Evolutionary conservation across 2,329 filamentous ascomycete species (phyloP), one percentile per base, ranked within the genome.

Genomic region (Rhexocercosporidium sp.): DNA sequence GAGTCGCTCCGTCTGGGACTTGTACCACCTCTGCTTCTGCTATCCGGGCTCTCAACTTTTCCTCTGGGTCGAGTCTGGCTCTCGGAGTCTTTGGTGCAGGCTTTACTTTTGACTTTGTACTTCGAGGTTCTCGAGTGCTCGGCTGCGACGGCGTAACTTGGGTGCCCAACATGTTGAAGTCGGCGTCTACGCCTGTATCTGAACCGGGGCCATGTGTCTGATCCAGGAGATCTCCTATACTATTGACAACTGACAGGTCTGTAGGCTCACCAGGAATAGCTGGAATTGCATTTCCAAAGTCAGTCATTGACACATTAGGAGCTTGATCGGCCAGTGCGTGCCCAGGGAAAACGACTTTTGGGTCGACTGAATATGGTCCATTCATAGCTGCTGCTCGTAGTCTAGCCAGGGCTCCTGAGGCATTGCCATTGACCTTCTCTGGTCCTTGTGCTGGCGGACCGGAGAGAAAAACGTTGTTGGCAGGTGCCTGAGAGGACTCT

Each of bases 1-100:
- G 68, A n/a, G 62, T 51, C 9, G 63, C 54, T 18, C 60, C 65
- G 34, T 70, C 67, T 12, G 70, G 57, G 53, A 74, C 46, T 2
- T 57, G 14, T 11, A 72, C 31, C n/a, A 62, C 31, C 37, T 70
- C 69, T 60, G 65, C 70, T 39, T 64, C 46, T 18, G 29, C 39
- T 41, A 53, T 46, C 6, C 44, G 37, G 22, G 31, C 39, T 18
- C 41, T 59, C 20, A 59, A 31, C 27, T 29, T 59, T 14, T 59
- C 37, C 16, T 59, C 56, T 22, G 53, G 53, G 25, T 60, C 20
- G 3, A 31, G 11, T 18, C 39, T 53, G 8, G 39, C 37, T 49
- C 12, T 49, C 1, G 39, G 16, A 49, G 29, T 59, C 31, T 39
- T 46, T n/a, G 29, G 27, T 27, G 34, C 20, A 41, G 20, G 12